These are phyloP conservation scores for Mycena pura DNA, from an alignment of 768 basidiomycete species.

Conservation along the genomic window DNA sequence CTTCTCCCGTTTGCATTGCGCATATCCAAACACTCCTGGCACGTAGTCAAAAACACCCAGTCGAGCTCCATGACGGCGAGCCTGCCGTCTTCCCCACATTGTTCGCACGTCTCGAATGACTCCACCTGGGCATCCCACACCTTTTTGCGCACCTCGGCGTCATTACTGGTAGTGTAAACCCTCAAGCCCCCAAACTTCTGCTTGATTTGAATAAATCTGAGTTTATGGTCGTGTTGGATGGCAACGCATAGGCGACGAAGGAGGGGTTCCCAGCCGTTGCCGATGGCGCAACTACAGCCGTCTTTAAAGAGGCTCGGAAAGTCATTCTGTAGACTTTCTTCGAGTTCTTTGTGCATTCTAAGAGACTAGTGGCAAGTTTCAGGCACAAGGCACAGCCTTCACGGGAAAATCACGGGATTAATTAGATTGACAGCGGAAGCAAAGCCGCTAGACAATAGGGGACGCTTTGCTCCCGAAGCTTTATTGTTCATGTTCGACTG, in stretches of 20 bases:
- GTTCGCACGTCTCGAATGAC: conserved; percentile 1
- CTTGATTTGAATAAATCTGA: conserved; percentile 6
- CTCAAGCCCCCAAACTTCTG: conserved; percentile 5
- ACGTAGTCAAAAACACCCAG: neutral
- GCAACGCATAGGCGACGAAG: neutral
- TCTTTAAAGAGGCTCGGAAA: neutral
- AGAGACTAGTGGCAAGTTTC: too few relatives aligned
- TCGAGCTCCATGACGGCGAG: neutral
- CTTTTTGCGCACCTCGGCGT: neutral
- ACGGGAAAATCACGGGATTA: too few relatives aligned
- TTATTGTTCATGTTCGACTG: too few relatives aligned
- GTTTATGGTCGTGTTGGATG: neutral
- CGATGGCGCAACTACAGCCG: neutral
- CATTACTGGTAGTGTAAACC: neutral
- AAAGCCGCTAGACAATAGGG: too few relatives aligned
- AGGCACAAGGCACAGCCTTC: too few relatives aligned
- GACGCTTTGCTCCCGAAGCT: too few relatives aligned
- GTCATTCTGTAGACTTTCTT: neutral
- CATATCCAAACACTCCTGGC: neutral
- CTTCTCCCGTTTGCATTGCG: neutral
- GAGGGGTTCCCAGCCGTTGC: neutral
- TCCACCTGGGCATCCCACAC: neutral
- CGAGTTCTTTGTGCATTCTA: neutral
- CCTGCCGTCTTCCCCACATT: conserved; percentile 7
- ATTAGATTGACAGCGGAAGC: too few relatives aligned